Percentiles rank a stretch among this genome's conserved stretches.
Evolutionary conservation across 805 yeast genomes (phyloP).

Genomic region (Maudiozyma pseudohumilis): DNA sequence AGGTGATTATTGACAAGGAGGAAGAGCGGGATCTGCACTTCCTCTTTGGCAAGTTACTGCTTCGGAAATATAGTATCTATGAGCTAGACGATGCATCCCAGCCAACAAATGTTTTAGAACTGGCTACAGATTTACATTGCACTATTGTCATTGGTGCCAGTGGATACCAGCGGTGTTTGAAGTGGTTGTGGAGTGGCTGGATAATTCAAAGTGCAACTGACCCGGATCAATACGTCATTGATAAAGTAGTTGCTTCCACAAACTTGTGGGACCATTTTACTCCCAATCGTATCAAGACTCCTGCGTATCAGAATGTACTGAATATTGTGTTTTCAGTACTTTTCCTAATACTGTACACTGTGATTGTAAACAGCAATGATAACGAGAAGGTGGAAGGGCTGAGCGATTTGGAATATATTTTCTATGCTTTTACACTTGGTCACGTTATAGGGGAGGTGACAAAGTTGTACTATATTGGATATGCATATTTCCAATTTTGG

Average conservation of each 20-base stretch:
- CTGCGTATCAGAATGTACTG: constrained; percentile 65
- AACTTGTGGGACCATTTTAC: constrained; percentile 55
- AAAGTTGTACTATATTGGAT: constrained; percentile 71
- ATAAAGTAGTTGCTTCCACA: constrained; percentile 48
- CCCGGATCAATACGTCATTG: constrained; percentile 58
- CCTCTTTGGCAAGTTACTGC: constrained; percentile 63
- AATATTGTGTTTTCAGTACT: constrained; percentile 60
- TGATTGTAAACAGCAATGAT: constrained; percentile 49
- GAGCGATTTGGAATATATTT: constrained; percentile 43
- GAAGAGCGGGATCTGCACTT: constrained; percentile 34
- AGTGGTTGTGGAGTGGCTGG: constrained; percentile 94
- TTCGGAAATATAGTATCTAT: constrained; percentile 62
- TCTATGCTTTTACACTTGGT: constrained; percentile 59
- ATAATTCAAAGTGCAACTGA: constrained; percentile 64
- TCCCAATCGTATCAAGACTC: constrained; percentile 78
- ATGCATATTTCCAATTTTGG: constrained; percentile 64
- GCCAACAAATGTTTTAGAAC: constrained; percentile 69
- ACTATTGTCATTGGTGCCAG: constrained; percentile 66
- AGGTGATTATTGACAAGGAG: constrained; percentile 55
- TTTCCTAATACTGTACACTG: constrained; percentile 53
- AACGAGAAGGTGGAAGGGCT: constrained; percentile 26
- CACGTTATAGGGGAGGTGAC: constrained; percentile 55
- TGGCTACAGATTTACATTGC: constrained; percentile 80
- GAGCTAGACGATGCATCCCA: constrained; percentile 49
- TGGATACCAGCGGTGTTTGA: constrained; percentile 78